Evolutionary conservation across 352 stramenopile species (phyloP).

Genomic region (Pythium aphanidermatum): DNA sequence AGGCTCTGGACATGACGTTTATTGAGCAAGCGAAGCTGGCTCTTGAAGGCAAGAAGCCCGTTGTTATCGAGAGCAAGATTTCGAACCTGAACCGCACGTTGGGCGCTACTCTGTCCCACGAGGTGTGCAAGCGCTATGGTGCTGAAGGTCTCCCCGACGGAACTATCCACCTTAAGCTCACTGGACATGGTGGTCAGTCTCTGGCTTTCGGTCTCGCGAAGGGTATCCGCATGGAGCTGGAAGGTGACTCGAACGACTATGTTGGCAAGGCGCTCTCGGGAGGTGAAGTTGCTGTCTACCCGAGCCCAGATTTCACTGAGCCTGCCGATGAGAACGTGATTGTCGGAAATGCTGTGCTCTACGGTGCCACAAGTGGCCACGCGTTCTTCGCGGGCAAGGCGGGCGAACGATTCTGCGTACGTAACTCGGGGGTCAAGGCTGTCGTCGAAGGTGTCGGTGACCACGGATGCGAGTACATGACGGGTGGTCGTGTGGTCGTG

Average conservation of each 20-base stretch:
- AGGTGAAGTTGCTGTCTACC: slow-evolving; percentile 91
- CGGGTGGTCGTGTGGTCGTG: slow-evolving; percentile 91
- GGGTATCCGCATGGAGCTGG: slow-evolving; percentile 88
- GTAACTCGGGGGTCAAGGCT: slow-evolving; percentile 93
- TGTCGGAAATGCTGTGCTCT: slow-evolving; percentile 95
- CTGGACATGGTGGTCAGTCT: slow-evolving; percentile 91
- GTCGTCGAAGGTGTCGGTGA: slow-evolving; percentile 96
- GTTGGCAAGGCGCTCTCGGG: slow-evolving; percentile 93
- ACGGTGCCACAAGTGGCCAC: slow-evolving; percentile 90
- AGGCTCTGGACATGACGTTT: slow-evolving; percentile 89
- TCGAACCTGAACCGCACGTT: slow-evolving; percentile 93
- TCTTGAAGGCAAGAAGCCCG: slow-evolving; percentile 75
- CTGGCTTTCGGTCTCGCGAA: slow-evolving; percentile 92
- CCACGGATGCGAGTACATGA: slow-evolving; percentile 98
- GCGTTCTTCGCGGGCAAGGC: slow-evolving; percentile 95
- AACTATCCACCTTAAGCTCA: slow-evolving; percentile 93
- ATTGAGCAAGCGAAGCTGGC: slow-evolving; percentile 83
- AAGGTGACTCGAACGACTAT: slow-evolving; percentile 96
- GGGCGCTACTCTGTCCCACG: slow-evolving; percentile 92
- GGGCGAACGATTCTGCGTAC: slow-evolving; percentile 95
- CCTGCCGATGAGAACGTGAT: slow-evolving; percentile 88
- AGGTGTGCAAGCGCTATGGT: slow-evolving; percentile 92
- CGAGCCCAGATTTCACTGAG: slow-evolving; percentile 50
- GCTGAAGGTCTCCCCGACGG: slow-evolving; percentile 87
- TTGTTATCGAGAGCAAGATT: slow-evolving; percentile 58